Evolutionary conservation across 768 basidiomycete species (phyloP), one percentile per base, ranked within the genome.

Genomic region (Suillus clintonianus): DNA sequence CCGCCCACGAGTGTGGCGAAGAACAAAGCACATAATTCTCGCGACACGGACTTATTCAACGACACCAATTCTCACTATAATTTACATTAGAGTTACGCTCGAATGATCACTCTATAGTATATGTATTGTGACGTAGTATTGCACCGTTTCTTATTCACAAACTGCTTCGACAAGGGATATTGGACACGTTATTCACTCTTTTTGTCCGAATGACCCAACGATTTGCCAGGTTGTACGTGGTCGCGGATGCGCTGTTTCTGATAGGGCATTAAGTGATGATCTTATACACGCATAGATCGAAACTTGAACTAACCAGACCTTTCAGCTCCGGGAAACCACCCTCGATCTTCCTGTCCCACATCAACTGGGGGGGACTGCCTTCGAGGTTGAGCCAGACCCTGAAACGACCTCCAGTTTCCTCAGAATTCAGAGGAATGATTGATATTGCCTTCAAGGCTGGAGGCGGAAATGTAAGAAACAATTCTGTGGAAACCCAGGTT

Each of bases 281-380:
- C 58, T 63, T 24, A 61, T 34, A 27, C 4, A 27, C 37, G 43
- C 55, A 51, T 6, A 43, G 50, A 4, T 57, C 53, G 27, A 13
- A 15, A 51, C 27, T 51, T 19, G 36, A 19, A 79, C 89, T 72
- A 71, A 94, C 94, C 72, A 95, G 79, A 27, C 84, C 80, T 76
- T 94, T 96, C 65, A 95, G 79, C 77, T 97, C 96, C 0, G 96
- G 96, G 71, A 98, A 98, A 2, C 93, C 91, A 45, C 92, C 93
- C 73, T 96, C 92, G 27, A 86, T 78, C 72, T 98, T 98, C 65
- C 96, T 81, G 75, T 97, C 95, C 95, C 96, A 97, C 17, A 94
- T 72, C 63, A 95, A 75, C 53, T 76, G 65, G 34, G 86, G 80
- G 19, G 70, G 13, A 47, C 39, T 67, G 45, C 74, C 69, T 19